Evolutionary conservation across 805 yeast genomes (phyloP).

Genomic region (Schwanniomyces pseudopolymorphus): DNA sequence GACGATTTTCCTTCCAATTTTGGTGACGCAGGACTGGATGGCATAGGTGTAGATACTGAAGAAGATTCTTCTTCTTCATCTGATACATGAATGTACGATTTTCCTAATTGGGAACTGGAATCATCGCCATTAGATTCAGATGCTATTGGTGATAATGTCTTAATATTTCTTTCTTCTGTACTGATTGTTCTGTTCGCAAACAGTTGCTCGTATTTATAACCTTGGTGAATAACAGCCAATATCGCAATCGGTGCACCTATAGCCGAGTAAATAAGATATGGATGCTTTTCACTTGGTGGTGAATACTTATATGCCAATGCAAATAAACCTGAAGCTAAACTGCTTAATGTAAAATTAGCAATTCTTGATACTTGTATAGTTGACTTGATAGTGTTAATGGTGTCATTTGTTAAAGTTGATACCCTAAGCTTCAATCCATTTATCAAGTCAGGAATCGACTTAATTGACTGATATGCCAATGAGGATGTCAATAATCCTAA

Average conservation of each 20-base stretch:
- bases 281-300: slow-evolving; percentile 60
- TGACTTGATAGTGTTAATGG: slow-evolving; percentile 14
- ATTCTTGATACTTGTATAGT: slow-evolving; percentile 22
- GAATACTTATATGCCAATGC: slow-evolving; percentile 56
- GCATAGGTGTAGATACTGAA: slow-evolving; percentile 25
- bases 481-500: slow-evolving; percentile 64
- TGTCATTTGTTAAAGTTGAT: slow-evolving; percentile 9
- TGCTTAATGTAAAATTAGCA: slow-evolving; percentile 37
- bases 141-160: background rate
- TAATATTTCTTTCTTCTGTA: background rate
- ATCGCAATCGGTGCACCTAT: slow-evolving; percentile 48
- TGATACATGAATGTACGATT: slow-evolving; percentile 43
- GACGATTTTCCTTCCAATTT: slow-evolving; percentile 12
- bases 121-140: slow-evolving; percentile 8
- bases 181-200: slow-evolving; percentile 7
- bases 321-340: slow-evolving; percentile 52
- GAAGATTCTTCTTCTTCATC: slow-evolving; percentile 34
- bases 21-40: slow-evolving; percentile 28
- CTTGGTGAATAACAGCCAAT: slow-evolving; percentile 16
- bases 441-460: slow-evolving; percentile 28
- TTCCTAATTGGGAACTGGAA: slow-evolving; percentile 31
- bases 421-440: slow-evolving; percentile 24
- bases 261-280: slow-evolving; percentile 69
- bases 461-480: slow-evolving; percentile 40
- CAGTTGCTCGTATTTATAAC: slow-evolving; percentile 15